phyloP scores from a whole-genome alignment of 2,329 filamentous ascomycete species.

The Phaeoacremonium minimum region DNA sequence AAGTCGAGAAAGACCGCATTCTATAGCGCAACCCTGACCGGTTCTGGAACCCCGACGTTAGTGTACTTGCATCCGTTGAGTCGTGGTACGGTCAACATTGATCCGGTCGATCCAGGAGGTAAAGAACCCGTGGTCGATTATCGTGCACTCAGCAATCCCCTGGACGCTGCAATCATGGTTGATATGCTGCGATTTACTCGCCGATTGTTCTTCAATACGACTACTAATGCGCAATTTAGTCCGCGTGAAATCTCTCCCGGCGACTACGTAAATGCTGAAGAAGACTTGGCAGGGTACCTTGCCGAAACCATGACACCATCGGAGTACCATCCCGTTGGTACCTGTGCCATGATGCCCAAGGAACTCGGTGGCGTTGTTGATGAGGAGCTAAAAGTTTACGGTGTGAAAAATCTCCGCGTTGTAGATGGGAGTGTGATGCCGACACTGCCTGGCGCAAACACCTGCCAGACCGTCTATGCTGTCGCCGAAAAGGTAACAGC shows the following conservation, averaged over 20 bases:
- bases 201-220: conserved; percentile 28
- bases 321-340: conserved; percentile 32
- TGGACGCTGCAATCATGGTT: conserved; percentile 30
- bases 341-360: conserved; percentile 33
- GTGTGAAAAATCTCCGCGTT: conserved; percentile 31
- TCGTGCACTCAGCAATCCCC: conserved; percentile 29
- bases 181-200: conserved; percentile 30
- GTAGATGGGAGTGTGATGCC: conserved; percentile 36
- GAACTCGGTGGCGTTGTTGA: conserved; percentile 35
- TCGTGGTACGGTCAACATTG: conserved; percentile 31
- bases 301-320: conserved; percentile 11
- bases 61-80: conserved; percentile 26
- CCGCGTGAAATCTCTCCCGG: conserved; percentile 27
- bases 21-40: conserved; percentile 18
- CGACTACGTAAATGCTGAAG: conserved; percentile 22
- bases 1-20: conserved; percentile 27
- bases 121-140: conserved; percentile 32
- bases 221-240: conserved; percentile 21
- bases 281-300: conserved; percentile 20
- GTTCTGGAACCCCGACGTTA: conserved; percentile 14
- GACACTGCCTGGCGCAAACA: conserved; percentile 27
- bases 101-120: conserved; percentile 28
- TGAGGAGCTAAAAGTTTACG: conserved; percentile 31
- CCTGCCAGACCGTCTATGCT: conserved; percentile 13
- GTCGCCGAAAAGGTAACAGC: conserved; percentile 25